Base-by-base conservation (phyloP, 139 green algal species). In the Picochlorum sp. region DNA sequence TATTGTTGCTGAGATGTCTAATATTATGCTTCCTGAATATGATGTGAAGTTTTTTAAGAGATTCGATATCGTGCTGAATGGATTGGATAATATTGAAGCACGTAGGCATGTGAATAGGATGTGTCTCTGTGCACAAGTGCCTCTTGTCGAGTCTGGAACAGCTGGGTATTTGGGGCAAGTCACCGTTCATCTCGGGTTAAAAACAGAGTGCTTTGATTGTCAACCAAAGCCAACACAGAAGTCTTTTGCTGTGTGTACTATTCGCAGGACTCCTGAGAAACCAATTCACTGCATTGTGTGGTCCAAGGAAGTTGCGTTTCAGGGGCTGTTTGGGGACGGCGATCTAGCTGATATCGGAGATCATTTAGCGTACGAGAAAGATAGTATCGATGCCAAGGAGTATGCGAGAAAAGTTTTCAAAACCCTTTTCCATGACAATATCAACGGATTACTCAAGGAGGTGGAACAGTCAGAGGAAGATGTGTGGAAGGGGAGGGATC, bases 201-300 rank as follows among this genome's bases (percentile, higher is more conserved):
- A 58, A 31, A 90, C 80, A 5, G 84, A 95, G 79, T 99, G 94
- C 79, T 99, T 94, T 63, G 94, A 99, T 77, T 99, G 94, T 79
- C 47, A 82, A 28, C 75, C 86, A 49, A 95, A 95, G 67, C 71
- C 82, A 4, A 59, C 74, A 3, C 88, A 85, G 28, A 99, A 99
- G 76, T 83, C 75, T 26, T 98, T 83, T 71, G 90, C 94, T 49
- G 90, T 97, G 24, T 99, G 94, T 79, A 99, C 94, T 52, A 91
- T 99, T 69, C 85, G 94, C 47, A 98, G 96, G 81, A 97, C 94
- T 2, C 94, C 94, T 5, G 90, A 96, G 69, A 95, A 95, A 76
- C 91, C 91, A 58, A 95, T 98, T 63, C 93, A 99, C 74, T 97
- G 89, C 75, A 77, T 98, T 8, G 93, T 99, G 62, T 99, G 90